Conservation (phyloP, 129 eudicot species). For the Flaveria sonorensis region DNA sequence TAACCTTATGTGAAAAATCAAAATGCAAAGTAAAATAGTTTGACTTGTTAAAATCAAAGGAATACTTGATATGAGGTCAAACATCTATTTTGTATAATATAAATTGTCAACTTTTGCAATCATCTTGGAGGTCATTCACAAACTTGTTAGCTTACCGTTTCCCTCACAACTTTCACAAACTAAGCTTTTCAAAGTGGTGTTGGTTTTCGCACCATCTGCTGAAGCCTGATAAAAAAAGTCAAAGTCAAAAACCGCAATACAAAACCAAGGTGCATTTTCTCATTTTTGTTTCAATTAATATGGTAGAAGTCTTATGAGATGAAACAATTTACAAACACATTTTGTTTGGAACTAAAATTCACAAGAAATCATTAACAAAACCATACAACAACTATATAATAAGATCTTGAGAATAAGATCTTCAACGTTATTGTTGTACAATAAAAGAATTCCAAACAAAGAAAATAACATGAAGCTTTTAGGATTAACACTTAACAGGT, state of each 20-base stretch:
- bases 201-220: conserved; percentile 2
- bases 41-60: conserved; percentile 12
- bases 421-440: not conserved
- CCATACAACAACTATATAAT: not conserved
- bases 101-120: not conserved
- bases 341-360: not conserved
- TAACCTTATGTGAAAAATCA: not conserved
- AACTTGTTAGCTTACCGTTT: conserved; percentile 56
- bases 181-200: conserved; percentile 43
- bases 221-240: conserved; percentile 51
- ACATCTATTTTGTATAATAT: not conserved
- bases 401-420: not conserved
- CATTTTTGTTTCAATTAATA: not conserved
- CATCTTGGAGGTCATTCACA: not conserved
- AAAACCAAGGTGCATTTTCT: not conserved
- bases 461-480: not conserved
- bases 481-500: not conserved
- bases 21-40: not conserved
- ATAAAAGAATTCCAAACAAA: not conserved
- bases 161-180: conserved; percentile 72
- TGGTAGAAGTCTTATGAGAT: not conserved
- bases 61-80: not conserved
- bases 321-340: not conserved
- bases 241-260: not conserved
- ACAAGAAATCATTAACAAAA: not conserved